Evolutionary conservation across 78 protist species (phyloP).

Genomic region (Tieghemostelium lacteum): DNA sequence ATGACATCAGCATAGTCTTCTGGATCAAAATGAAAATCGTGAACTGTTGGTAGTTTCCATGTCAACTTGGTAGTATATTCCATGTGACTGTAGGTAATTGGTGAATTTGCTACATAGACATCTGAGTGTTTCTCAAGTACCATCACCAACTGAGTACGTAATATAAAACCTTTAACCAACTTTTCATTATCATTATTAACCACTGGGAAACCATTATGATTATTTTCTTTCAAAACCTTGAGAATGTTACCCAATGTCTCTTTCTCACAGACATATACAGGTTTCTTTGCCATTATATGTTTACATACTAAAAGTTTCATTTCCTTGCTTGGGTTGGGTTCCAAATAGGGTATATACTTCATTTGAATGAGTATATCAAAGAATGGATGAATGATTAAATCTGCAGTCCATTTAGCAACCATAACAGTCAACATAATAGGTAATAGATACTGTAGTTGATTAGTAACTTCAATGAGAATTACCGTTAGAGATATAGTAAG

Average conservation of each 20-base stretch:
- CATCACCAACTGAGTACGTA: constrained; percentile 68
- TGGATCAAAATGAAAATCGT: constrained; percentile 39
- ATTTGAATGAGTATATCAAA: constrained; percentile 87
- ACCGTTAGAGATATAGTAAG: constrained; percentile 64
- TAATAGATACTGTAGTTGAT: constrained; percentile 47
- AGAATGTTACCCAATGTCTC: constrained; percentile 51
- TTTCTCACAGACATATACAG: constrained; percentile 13
- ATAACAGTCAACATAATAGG: constrained; percentile 78
- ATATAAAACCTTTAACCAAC: constrained; percentile 44
- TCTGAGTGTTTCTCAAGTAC: constrained; percentile 27
- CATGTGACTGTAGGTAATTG: constrained; percentile 25
- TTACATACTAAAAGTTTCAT: constrained; percentile 40
- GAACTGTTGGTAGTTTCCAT: constrained; percentile 51
- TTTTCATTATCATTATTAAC: constrained; percentile 62
- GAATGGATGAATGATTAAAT: constrained; percentile 74
- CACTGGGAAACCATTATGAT: constrained; percentile 85
- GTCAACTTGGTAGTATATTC: constrained; percentile 64
- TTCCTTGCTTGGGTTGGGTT: constrained; percentile 51
- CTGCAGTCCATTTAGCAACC: constrained; percentile 80
- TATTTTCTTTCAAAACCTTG: constrained; percentile 17
- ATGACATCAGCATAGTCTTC: constrained; percentile 37
- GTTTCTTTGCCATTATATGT: constrained; percentile 73
- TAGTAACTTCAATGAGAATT: constrained; percentile 70
- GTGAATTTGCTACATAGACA: constrained; percentile 52
- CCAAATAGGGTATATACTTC: constrained; percentile 88